A percentile compares a stretch with the other conserved stretches of the same genome.
phyloP scores from a whole-genome alignment of 2,329 filamentous ascomycete species.

The Claviceps pazoutovae region DNA sequence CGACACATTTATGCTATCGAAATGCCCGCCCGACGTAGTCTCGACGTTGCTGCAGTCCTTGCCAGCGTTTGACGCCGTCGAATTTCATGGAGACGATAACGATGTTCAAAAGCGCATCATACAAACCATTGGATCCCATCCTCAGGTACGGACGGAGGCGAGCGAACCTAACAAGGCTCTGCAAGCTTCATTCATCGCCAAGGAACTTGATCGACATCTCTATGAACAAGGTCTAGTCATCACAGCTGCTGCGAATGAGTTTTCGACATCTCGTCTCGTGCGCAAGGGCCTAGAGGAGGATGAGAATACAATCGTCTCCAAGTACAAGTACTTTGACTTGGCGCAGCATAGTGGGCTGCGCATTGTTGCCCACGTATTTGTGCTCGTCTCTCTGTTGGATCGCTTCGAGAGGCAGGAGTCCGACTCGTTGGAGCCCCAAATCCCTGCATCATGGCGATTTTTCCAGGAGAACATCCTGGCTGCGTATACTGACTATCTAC shows the following conservation, averaged over 20 bases:
- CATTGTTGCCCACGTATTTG: constrained; percentile 52
- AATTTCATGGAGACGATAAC: constrained; percentile 43
- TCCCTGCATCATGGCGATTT: constrained; percentile 18
- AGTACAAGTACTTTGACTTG: constrained; percentile 36
- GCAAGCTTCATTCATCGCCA: constrained; percentile 60
- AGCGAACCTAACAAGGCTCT: constrained; percentile 57
- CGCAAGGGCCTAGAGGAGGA: constrained; percentile 10
- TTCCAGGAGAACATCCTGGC: constrained; percentile 63
- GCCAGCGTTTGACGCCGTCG: constrained; percentile 48
- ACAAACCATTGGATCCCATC: constrained; percentile 41
- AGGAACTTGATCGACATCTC: constrained; percentile 43
- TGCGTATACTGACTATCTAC: constrained; percentile 68
- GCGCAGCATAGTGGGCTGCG: constrained; percentile 52
- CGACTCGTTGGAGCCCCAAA: constrained; percentile 6
- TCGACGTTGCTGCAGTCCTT: constrained; percentile 44
- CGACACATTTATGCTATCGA: constrained; percentile 50
- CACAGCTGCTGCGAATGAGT: constrained; percentile 12
- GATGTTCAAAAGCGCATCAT: constrained; percentile 46
- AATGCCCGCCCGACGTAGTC: constrained; percentile 38
- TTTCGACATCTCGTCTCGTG: constrained; percentile 14
- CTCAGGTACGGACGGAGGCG: constrained; percentile 43
- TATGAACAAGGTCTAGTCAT: constrained; percentile 40
- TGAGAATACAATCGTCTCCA: constrained; percentile 19
- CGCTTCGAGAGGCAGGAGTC: constrained; percentile 27
- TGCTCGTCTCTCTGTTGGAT: constrained; percentile 53